These are phyloP conservation scores for Fusarium vanettenii DNA, from an alignment of 2,329 filamentous ascomycete species.

Conservation along the genomic window DNA sequence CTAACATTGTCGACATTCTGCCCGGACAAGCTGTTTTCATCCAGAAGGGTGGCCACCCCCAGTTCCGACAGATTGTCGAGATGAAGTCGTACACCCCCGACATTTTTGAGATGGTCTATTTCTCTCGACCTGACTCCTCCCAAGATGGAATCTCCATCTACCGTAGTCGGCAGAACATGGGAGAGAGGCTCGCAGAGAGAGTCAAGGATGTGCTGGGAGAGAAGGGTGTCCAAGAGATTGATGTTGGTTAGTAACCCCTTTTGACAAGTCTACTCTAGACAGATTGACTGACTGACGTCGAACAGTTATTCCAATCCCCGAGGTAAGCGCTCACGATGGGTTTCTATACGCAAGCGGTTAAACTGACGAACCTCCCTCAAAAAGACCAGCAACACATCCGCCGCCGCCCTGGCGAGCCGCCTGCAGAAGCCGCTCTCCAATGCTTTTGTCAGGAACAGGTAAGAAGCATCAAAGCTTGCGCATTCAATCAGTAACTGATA, in stretches of 20 bases:
- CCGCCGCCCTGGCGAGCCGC: conserved; percentile 75
- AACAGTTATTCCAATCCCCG: conserved; percentile 78
- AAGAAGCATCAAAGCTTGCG: conserved; percentile 48
- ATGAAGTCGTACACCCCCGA: conserved; percentile 81
- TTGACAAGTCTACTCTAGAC: background rate
- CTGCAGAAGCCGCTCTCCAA: conserved; percentile 82
- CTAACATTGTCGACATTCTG: conserved; percentile 78
- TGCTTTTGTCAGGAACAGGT: conserved; percentile 89
- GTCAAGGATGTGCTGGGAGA: conserved; percentile 75
- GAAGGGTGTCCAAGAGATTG: conserved; percentile 79
- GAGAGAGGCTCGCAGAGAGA: conserved; percentile 79
- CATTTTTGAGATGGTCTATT: conserved; percentile 70
- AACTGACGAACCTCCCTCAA: background rate
- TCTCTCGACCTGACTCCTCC: conserved; percentile 81
- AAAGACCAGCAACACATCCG: conserved; percentile 83
- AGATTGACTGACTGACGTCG: conserved; percentile 32
- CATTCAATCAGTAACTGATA: background rate
- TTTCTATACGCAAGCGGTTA: background rate
- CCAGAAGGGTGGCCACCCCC: conserved; percentile 77
- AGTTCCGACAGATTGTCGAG: conserved; percentile 79
- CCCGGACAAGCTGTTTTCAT: conserved; percentile 90
- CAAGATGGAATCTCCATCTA: conserved; percentile 92
- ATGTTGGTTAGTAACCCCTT: conserved; percentile 59
- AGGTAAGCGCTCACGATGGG: conserved; percentile 39
- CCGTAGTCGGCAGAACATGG: conserved; percentile 86